phyloP scores from a whole-genome alignment of 192 early-diverging fungal species.

The Mortierella claussenii region DNA sequence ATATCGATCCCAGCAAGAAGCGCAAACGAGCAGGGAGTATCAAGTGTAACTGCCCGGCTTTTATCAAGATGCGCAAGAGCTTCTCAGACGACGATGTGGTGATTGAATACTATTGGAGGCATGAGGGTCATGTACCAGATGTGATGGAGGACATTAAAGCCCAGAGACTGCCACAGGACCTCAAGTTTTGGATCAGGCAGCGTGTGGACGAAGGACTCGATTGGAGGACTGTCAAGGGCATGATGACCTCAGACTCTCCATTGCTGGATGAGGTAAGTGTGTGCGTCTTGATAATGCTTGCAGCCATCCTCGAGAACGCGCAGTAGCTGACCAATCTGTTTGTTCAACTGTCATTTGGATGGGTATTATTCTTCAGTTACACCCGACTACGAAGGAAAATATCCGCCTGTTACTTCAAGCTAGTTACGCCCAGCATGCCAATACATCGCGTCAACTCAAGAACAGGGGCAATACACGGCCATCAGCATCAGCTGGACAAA shows the following conservation, averaged over 20 bases:
- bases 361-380: slow-evolving; percentile 2
- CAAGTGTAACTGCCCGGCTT: slow-evolving; percentile 47
- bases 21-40: slow-evolving; percentile 41
- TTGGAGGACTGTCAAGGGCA: slow-evolving; percentile 35
- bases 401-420: slow-evolving; percentile 13
- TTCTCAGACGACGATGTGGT: slow-evolving; percentile 38
- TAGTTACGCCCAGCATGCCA: slow-evolving; percentile 37
- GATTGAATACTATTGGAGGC: slow-evolving; percentile 47
- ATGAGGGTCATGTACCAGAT: slow-evolving; percentile 44
- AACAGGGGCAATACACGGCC: slow-evolving; percentile 4
- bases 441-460: slow-evolving; percentile 15
- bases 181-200: slow-evolving; percentile 42
- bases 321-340: not conserved
- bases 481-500: not conserved
- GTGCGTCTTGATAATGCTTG: too few relatives aligned
- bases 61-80: slow-evolving; percentile 49
- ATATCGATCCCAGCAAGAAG: slow-evolving; percentile 45
- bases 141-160: slow-evolving; percentile 47
- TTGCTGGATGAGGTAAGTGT: slow-evolving; percentile 34
- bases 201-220: slow-evolving; percentile 33
- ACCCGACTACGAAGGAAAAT: slow-evolving; percentile 33
- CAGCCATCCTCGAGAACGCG: too few relatives aligned
- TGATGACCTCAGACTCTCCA: slow-evolving; percentile 29
- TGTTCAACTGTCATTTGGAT: not conserved
- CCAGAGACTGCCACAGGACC: slow-evolving; percentile 44